Conservation (phyloP, 2,329 filamentous ascomycete species). For the Apiospora sp. region DNA sequence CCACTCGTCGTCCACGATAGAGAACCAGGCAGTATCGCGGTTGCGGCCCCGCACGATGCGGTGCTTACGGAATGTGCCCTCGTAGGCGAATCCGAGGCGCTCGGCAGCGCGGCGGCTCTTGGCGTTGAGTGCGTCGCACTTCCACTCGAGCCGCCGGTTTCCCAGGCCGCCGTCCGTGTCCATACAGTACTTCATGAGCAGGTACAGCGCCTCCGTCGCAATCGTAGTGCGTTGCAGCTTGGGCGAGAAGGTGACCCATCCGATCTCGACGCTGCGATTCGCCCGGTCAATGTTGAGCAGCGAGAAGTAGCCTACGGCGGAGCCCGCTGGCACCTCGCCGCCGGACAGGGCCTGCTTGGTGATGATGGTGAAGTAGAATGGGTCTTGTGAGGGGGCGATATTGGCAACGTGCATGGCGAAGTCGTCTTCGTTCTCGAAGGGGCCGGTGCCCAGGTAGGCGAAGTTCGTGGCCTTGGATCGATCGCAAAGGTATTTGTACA, state of each 20-base stretch:
- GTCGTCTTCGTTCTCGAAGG: constrained; percentile 32
- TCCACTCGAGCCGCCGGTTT: constrained; percentile 70
- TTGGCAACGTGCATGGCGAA: constrained; percentile 33
- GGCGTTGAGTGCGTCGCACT: constrained; percentile 65
- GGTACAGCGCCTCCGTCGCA: constrained; percentile 65
- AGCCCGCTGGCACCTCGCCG: constrained; percentile 25
- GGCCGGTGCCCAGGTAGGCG: constrained; percentile 38
- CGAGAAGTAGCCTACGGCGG: constrained; percentile 36
- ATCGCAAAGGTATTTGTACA: constrained; percentile 24
- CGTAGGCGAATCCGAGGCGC: constrained; percentile 65
- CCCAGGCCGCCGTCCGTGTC: constrained; percentile 52
- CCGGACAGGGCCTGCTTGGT: constrained; percentile 27
- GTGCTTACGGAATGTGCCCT: constrained; percentile 69
- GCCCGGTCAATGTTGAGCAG: constrained; percentile 54
- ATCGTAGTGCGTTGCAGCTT: constrained; percentile 60
- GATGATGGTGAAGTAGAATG: constrained; percentile 39
- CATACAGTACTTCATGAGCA: constrained; percentile 63
- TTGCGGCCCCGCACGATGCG: constrained; percentile 64
- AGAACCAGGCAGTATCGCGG: constrained; percentile 68
- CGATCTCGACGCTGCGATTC: constrained; percentile 64
- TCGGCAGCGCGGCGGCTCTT: constrained; percentile 61
- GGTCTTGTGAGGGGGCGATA: constrained; percentile 32
- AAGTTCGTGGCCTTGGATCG: constrained; percentile 12
- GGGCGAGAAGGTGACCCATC: constrained; percentile 59
- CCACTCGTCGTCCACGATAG: constrained; percentile 68